These are phyloP conservation scores for Hypoxylon sp. DNA, from an alignment of 2,329 filamentous ascomycete species.

Conservation along the genomic window DNA sequence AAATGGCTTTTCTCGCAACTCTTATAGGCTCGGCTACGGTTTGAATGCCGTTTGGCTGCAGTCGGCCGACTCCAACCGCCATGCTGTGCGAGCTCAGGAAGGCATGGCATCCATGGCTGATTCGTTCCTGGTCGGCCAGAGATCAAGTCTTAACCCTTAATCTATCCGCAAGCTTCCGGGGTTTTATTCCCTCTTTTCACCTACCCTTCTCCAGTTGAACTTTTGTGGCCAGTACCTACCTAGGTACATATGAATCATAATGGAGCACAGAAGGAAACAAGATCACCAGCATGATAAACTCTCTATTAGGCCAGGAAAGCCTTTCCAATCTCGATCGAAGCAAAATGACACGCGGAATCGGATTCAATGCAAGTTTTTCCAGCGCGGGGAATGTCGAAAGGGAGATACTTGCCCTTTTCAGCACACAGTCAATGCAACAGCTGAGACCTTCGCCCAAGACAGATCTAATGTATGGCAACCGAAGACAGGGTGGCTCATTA, in stretches of 20 bases:
- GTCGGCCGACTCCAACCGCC: conserved; percentile 1
- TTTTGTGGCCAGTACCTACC: no score
- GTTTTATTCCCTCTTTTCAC: not conserved
- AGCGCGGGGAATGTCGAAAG: conserved; percentile 31
- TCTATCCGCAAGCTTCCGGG: not conserved
- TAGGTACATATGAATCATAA: not conserved
- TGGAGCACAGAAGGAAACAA: not conserved
- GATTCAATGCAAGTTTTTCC: conserved; percentile 31
- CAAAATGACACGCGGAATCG: conserved; percentile 10
- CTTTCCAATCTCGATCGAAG: not conserved
- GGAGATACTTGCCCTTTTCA: conserved; percentile 28
- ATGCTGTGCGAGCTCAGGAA: not conserved
- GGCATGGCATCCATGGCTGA: not conserved
- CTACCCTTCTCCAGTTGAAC: no score
- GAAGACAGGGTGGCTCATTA: not conserved
- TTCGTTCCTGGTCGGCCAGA: not conserved
- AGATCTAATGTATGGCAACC: conserved; percentile 3
- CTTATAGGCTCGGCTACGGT: no score
- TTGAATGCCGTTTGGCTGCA: not conserved
- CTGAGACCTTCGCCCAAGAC: not conserved
- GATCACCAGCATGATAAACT: not conserved
- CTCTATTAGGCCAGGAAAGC: not conserved
- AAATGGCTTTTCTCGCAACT: no score
- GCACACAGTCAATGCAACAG: conserved; percentile 3
- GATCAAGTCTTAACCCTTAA: not conserved